Evolutionary conservation across 441 rosid species (phyloP), one percentile per base, ranked within the genome.

Genomic region (Syzygium malaccense): DNA sequence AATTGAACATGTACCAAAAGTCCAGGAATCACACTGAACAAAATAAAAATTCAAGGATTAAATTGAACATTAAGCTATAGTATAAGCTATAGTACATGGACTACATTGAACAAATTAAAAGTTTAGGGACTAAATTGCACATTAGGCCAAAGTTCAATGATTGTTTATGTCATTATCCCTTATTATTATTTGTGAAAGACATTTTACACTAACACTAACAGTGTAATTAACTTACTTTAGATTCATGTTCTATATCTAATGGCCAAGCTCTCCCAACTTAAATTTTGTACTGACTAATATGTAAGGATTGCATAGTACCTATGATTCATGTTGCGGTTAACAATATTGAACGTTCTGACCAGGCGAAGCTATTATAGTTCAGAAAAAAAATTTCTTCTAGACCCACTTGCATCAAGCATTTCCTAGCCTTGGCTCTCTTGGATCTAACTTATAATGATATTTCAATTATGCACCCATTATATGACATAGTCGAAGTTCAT

Each of bases 71-170:
- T 45, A 45, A 1, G 1, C 9, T 45, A 45, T 1, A 45, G 48
- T 45, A 7, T 45, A 45, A 1, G 1, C 9, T 45, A 45, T 1
- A 45, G 48, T 45, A 7, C 10, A 45, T 0, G 48, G 2, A 45
- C 48, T 7, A 45, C 10, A 45, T 45, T 45, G 7, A 45, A 45
- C 9, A 45, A 45, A 45, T 45, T 45, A 45, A 45, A 45, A 45
- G 48, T 45, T 45, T 9, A 45, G 8, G 2, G 9, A 45, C 0
- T 45, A 45, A 45, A 45, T 7, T 45, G 2, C 48, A 45, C 48
- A 45, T 45, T 45, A 9, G 0, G 48, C 9, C 9, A 45, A 45
- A 45, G 2, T 45, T 45, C 9, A 45, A 45, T 2, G 9, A 45
- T 1, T 45, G 48, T 45, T 45, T 45, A 45, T 45, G 48, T 45